Percentiles rank a stretch among this genome's conserved stretches.
Conservation (phyloP, 1,284 basidiomycete genomes). For the Ustilago bromivora region DNA sequence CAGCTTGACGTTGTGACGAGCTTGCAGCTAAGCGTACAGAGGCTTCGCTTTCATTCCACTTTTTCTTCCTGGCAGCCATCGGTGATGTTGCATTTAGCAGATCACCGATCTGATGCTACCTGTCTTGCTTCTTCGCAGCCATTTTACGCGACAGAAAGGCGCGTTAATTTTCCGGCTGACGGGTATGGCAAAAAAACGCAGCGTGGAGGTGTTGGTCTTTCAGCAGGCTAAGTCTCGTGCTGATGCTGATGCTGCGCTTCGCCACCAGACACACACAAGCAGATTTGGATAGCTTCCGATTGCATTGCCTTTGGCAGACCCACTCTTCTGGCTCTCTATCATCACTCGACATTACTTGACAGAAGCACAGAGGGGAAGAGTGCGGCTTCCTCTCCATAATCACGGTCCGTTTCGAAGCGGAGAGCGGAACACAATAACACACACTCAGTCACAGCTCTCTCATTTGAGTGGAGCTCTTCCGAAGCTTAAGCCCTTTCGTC, state of each 20-base stretch:
- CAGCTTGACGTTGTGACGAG: neutral
- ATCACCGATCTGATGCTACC: constrained; percentile 18
- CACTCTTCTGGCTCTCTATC: neutral
- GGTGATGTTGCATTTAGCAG: neutral
- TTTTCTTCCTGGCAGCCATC: constrained; percentile 17
- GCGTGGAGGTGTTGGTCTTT: constrained; percentile 45
- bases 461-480: constrained; percentile 1
- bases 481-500: neutral
- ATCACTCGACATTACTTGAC: neutral
- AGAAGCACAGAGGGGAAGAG: neutral
- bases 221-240: constrained; percentile 2
- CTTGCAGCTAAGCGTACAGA: constrained; percentile 8
- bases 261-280: constrained; percentile 9
- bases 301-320: neutral
- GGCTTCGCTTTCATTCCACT: constrained; percentile 23
- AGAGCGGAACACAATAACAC: neutral
- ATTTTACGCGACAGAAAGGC: constrained; percentile 40
- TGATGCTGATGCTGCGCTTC: neutral
- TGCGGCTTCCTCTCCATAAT: neutral
- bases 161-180: constrained; percentile 9
- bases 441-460: neutral
- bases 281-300: constrained; percentile 16
- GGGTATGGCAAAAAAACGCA: constrained; percentile 4
- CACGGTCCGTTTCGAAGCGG: neutral
- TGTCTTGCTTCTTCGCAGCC: neutral